phyloP scores from a whole-genome alignment of 1,284 basidiomycete genomes.

The Tremellales sp. region DNA sequence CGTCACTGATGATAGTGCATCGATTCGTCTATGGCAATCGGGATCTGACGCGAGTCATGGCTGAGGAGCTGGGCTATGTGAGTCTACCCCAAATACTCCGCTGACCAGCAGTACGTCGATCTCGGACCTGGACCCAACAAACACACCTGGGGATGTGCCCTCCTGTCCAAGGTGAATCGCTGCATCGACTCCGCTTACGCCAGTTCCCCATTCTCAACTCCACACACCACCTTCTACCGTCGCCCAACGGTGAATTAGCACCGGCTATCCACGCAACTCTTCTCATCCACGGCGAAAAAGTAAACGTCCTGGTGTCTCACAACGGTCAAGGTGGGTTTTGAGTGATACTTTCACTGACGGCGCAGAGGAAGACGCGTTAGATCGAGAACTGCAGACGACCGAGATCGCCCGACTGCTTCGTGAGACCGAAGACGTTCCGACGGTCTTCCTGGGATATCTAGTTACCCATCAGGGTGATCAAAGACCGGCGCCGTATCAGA shows the following conservation, averaged over 20 bases:
- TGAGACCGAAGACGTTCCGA: constrained; percentile 66
- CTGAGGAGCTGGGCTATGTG: constrained; percentile 79
- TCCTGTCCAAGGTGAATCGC: constrained; percentile 67
- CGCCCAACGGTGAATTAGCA: constrained; percentile 78
- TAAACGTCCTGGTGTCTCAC: constrained; percentile 81
- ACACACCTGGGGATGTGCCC: constrained; percentile 85
- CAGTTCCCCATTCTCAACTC: constrained; percentile 88
- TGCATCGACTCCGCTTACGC: not conserved
- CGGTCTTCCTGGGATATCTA: constrained; percentile 78
- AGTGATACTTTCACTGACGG: constrained; percentile 1
- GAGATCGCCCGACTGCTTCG: constrained; percentile 78
- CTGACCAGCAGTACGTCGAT: constrained; percentile 47
- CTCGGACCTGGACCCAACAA: constrained; percentile 81
- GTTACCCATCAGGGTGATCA: constrained; percentile 71
- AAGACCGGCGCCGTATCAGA: constrained; percentile 78
- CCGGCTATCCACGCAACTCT: constrained; percentile 87
- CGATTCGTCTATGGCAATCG: constrained; percentile 84
- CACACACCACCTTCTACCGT: constrained; percentile 83
- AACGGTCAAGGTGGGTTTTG: constrained; percentile 75
- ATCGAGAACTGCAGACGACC: constrained; percentile 80
- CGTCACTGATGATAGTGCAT: constrained; percentile 50
- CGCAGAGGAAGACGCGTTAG: constrained; percentile 77
- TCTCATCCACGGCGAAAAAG: constrained; percentile 73
- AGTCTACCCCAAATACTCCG: constrained; percentile 29
- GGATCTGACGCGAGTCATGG: constrained; percentile 74